phyloP scores from a whole-genome alignment of 805 yeast genomes.

The Torulaspora franciscae region DNA sequence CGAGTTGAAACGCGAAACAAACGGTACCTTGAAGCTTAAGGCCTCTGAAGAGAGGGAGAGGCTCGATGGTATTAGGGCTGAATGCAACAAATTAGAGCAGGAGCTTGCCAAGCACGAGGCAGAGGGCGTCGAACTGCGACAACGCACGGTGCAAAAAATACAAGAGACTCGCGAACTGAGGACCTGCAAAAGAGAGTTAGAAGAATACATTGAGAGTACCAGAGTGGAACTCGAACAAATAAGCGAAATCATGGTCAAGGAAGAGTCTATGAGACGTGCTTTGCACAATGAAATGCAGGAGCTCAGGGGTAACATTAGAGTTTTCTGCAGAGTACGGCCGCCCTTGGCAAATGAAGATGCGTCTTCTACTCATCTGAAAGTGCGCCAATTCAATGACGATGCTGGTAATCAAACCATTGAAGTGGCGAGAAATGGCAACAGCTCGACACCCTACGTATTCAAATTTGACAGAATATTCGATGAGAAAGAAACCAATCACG shows the following conservation, averaged over 20 bases:
- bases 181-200: slow-evolving; percentile 20
- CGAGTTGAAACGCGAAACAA: slow-evolving; percentile 14
- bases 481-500: slow-evolving; percentile 47
- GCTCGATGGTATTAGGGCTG: slow-evolving; percentile 11
- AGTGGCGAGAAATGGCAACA: slow-evolving; percentile 14
- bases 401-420: slow-evolving; percentile 29
- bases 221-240: slow-evolving; percentile 30
- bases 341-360: slow-evolving; percentile 26
- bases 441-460: slow-evolving; percentile 37
- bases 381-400: slow-evolving; percentile 27
- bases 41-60: slow-evolving; percentile 11
- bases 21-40: slow-evolving; percentile 14
- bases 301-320: slow-evolving; percentile 86
- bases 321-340: slow-evolving; percentile 82
- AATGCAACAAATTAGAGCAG: slow-evolving; percentile 20
- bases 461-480: slow-evolving; percentile 76
- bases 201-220: slow-evolving; percentile 31
- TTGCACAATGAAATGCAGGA: slow-evolving; percentile 77
- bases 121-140: slow-evolving; percentile 27
- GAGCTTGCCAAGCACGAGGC: slow-evolving; percentile 24
- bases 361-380: slow-evolving; percentile 31
- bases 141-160: slow-evolving; percentile 21
- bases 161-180: slow-evolving; percentile 13
- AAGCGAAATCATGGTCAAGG: slow-evolving; percentile 40
- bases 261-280: slow-evolving; percentile 54